These are phyloP conservation scores for Ustilago sp. DNA, from an alignment of 1,284 basidiomycete genomes.

Conservation along the genomic window DNA sequence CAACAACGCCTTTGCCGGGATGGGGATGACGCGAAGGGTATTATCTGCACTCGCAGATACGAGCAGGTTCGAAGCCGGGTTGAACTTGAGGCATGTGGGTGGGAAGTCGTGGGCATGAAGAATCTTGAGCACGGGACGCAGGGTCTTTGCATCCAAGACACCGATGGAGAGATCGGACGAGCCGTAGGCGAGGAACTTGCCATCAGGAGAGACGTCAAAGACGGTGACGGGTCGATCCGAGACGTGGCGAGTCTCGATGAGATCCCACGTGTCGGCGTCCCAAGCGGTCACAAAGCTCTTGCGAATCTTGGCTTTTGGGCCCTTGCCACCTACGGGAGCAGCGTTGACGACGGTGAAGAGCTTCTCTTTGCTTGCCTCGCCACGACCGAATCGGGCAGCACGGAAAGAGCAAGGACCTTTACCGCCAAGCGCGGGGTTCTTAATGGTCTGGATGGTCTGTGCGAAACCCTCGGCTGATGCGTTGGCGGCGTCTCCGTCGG, in stretches of 20 bases:
- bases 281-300: conserved; percentile 65
- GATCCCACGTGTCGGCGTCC: conserved; percentile 64
- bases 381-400: conserved; percentile 54
- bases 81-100: conserved; percentile 88
- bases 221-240: conserved; percentile 65
- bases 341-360: conserved; percentile 65
- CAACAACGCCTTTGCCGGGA: conserved; percentile 66
- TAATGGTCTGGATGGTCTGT: conserved; percentile 61
- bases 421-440: conserved; percentile 62
- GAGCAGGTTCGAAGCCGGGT: conserved; percentile 82
- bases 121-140: conserved; percentile 84
- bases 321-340: conserved; percentile 41
- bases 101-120: conserved; percentile 95
- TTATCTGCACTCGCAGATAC: conserved; percentile 93
- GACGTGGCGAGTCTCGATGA: conserved; percentile 59
- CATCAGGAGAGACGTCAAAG: conserved; percentile 73
- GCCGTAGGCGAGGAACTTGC: conserved; percentile 84
- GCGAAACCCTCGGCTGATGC: conserved; percentile 31
- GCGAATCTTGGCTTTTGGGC: conserved; percentile 57
- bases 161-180: conserved; percentile 88
- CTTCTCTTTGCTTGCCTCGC: conserved; percentile 42
- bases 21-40: conserved; percentile 79
- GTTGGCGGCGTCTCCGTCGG: conserved; percentile 15
- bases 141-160: conserved; percentile 82
- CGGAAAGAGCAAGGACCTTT: conserved; percentile 60